These are phyloP conservation scores for Diplodia corticola DNA, from an alignment of 2,329 filamentous ascomycete species.

Conservation along the genomic window DNA sequence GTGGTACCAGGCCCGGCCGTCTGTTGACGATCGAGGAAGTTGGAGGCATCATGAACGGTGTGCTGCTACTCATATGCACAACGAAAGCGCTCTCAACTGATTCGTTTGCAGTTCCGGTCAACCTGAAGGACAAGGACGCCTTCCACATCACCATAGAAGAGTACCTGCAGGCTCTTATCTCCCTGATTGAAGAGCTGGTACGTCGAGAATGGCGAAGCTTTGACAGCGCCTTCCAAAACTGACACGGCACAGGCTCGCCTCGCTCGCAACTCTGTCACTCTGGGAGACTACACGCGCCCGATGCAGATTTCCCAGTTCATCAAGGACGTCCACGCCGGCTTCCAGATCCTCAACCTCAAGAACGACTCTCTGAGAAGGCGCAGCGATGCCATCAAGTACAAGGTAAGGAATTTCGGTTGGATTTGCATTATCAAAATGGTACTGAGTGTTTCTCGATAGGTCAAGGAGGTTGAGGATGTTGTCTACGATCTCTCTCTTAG, in stretches of 20 bases:
- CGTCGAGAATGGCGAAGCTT: slow-evolving; percentile 24
- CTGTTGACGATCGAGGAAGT: slow-evolving; percentile 88
- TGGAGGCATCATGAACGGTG: slow-evolving; percentile 73
- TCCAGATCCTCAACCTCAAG: slow-evolving; percentile 96
- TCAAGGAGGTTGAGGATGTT: slow-evolving; percentile 97
- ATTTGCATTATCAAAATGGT: not conserved
- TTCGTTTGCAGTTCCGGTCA: slow-evolving; percentile 71
- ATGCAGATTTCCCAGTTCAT: slow-evolving; percentile 87
- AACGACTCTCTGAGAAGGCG: slow-evolving; percentile 87
- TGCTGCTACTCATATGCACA: slow-evolving; percentile 27
- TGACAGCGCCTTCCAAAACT: not conserved
- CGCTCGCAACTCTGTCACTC: slow-evolving; percentile 89
- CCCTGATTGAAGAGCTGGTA: slow-evolving; percentile 83
- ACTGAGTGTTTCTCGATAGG: slow-evolving; percentile 42
- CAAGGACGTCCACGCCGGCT: slow-evolving; percentile 93
- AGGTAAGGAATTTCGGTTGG: slow-evolving; percentile 45
- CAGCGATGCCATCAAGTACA: slow-evolving; percentile 93
- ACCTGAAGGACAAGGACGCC: slow-evolving; percentile 82
- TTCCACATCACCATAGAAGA: slow-evolving; percentile 98
- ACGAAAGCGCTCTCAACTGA: not conserved
- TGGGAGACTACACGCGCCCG: slow-evolving; percentile 83
- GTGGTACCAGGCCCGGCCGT: slow-evolving; percentile 56
- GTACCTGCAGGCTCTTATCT: slow-evolving; percentile 85
- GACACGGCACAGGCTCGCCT: slow-evolving; percentile 63
- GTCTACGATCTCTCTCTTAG: slow-evolving; percentile 92